Evolutionary conservation across 768 basidiomycete genomes (phyloP), one percentile per base, ranked within the genome.

Genomic region (Boletus subparvulus): DNA sequence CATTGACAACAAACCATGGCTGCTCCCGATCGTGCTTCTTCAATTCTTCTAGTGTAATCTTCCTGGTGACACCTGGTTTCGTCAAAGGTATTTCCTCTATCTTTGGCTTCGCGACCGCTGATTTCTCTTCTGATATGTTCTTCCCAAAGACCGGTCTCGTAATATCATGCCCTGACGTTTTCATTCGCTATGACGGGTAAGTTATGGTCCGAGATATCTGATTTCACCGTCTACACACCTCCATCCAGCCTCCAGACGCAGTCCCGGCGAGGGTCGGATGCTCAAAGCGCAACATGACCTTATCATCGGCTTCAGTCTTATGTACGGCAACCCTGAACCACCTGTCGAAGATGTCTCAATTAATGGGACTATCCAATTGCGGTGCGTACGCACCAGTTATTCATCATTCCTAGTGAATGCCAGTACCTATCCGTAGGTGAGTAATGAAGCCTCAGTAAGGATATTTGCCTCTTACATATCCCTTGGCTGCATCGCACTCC

Each of bases 371-470:
- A 39, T 43, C 10, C 6, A 4, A 19, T 21, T 17, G 37, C 6
- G 21, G 17, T 33, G 13, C 6, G 41, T 47, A 39, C 60, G 9
- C 14, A 69, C 69, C 64, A 73, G 49, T 80, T 81, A 54, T 85
- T 85, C 80, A 85, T 80, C 84, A 85, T 84, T 13, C 77, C 77
- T 14, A 80, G 78, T n/a, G 79, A 77, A 63, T 81, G 83, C 79
- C 78, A 80, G 55, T 80, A 72, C 64, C 64, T 72, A 24, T 6
- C 17, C 12, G 10, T 17, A 7, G 26, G 53, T 68, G 43, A 67
- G 57, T 47, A n/a, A 16, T 36, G 16, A 30, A 24, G 21, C 33
- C 8, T 3, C 4, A 0, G 32, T 16, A 30, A 45, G 30, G 14
- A 21, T 13, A 19, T 21, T 48, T 42, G 16, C 28, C 43, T 33